Percentiles rank a stretch among this genome's conserved stretches.
These are phyloP conservation scores for Pseudophaeomoniella oleicola DNA, from an alignment of 2,329 filamentous ascomycete genomes.

Conservation along the genomic window DNA sequence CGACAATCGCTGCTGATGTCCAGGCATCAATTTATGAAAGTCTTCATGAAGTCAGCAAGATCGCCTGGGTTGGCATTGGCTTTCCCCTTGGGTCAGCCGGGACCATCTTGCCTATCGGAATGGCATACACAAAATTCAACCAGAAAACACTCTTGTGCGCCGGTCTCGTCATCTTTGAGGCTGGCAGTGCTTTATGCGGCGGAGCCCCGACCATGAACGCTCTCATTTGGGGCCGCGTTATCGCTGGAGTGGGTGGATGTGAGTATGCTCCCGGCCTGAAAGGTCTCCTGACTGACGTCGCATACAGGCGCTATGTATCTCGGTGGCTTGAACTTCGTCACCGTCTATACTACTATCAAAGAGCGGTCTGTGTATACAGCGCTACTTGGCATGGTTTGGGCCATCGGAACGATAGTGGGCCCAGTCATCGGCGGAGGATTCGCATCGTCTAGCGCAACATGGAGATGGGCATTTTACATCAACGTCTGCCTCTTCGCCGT, in stretches of 20 bases:
- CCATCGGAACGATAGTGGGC: conserved; percentile 18
- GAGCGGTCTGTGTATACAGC: conserved; percentile 18
- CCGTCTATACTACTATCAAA: conserved; percentile 9
- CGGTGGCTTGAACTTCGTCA: conserved; percentile 14
- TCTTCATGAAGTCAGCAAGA: conserved; percentile 22
- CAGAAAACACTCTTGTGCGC: conserved; percentile 27
- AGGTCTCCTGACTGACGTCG: conserved; percentile 3
- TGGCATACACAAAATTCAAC: conserved; percentile 28
- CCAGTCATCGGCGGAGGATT: conserved; percentile 24
- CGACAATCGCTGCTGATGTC: conserved; percentile 35
- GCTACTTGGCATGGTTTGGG: conserved; percentile 20
- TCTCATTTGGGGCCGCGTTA: conserved; percentile 28
- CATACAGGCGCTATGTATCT: conserved; percentile 8
- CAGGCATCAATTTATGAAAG: conserved; percentile 26
- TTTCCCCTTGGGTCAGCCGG: conserved; percentile 28
- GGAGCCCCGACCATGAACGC: conserved; percentile 29
- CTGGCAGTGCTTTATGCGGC: conserved; percentile 25
- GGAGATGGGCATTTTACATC: conserved; percentile 38
- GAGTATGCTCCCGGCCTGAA: conserved; percentile 18
- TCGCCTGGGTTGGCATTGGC: conserved; percentile 27
- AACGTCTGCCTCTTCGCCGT: conserved; percentile 35
- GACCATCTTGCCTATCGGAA: conserved; percentile 23
- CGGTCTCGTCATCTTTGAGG: conserved; percentile 16
- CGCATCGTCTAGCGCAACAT: conserved; percentile 13
- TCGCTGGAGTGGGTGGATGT: conserved; percentile 20